Base-by-base conservation (phyloP, 2,329 filamentous ascomycete species). In the Colletotrichum eleusines region DNA sequence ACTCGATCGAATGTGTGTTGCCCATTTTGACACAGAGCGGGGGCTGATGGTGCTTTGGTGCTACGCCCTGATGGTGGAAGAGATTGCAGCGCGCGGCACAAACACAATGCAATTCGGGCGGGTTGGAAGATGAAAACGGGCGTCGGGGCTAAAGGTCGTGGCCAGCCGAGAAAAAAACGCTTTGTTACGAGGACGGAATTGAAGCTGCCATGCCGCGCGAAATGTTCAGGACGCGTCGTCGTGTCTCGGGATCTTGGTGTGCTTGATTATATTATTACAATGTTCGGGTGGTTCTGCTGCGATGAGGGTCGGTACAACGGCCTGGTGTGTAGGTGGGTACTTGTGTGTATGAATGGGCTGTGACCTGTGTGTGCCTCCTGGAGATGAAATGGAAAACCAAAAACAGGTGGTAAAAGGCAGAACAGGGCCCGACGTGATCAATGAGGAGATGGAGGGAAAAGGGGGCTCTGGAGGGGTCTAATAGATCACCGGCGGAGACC, bases 1-100 rank as follows among this genome's bases (percentile, higher is more conserved):
- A 80, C 77, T 86, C 83, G 74, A 81, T 77, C 54, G 85, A 88
- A 66, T 83, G 78, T 55, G 81, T 78, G 76, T 88, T 88, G 65
- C 86, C 86, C 86, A 88, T 88, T 74, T 67, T 79, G 76, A 71
- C 59, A 63, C 66, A 14, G 20, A 61, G 72, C 67, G 68, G 50
- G 54, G 72, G 74, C 71, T 42, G 51, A 38, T 54, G 5, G 7
- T n/a, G 40, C 28, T 28, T 31, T 59, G 38, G 26, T 18, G 48
- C 31, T 62, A 54, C 44, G 28, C 46, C 64, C 53, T 33, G 44
- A 23, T 63, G 5, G 58, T 51, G 8, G 33, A 42, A 44, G 20
- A 35, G 18, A 23, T 26, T 33, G 44, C 46, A 54, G 50, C 20
- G 38, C 8, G 53, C 28, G 38, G 67, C 73, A 67, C 66, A 70